Percentiles rank a stretch among this genome's conserved stretches.
These are phyloP conservation scores for Microglena sp. DNA, from an alignment of 139 green algal species.

Conservation along the genomic window DNA sequence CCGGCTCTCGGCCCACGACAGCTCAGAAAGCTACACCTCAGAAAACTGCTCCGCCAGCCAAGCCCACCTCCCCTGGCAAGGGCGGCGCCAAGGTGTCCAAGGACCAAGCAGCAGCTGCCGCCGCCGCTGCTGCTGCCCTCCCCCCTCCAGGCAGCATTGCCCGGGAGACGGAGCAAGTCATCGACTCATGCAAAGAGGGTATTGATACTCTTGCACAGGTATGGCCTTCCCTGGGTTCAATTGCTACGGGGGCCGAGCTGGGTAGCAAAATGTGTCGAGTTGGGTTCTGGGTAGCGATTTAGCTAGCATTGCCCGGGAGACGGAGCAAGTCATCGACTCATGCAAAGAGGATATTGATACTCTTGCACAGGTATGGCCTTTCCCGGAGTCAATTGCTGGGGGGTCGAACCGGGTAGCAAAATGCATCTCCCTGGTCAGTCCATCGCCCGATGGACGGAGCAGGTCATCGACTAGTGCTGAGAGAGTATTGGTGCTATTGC, in stretches of 20 bases:
- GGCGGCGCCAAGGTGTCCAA: too few species aligned
- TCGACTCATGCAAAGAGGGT: conserved; percentile 32
- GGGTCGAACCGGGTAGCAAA: too few species aligned
- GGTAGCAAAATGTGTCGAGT: too few species aligned
- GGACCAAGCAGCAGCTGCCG: not conserved
- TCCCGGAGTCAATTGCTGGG: too few species aligned
- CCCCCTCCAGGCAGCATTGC: conserved; percentile 6
- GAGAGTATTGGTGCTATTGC: conserved; percentile 27
- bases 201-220: conserved; percentile 24
- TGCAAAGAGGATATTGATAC: conserved; percentile 35
- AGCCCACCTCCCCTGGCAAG: conserved; percentile 2
- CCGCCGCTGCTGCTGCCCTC: conserved; percentile 3
- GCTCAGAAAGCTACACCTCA: not conserved
- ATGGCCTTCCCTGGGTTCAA: conserved; percentile 25
- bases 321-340: conserved; percentile 25
- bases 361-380: conserved; percentile 25
- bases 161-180: conserved; percentile 20
- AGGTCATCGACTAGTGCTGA: conserved; percentile 30
- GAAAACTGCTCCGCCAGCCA: not conserved
- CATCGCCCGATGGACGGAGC: conserved; percentile 16
- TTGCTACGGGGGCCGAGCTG: too few species aligned
- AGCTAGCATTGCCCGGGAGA: conserved; percentile 11
- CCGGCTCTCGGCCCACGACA: not conserved
- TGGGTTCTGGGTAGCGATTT: too few species aligned
- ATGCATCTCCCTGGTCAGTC: too few species aligned